These are phyloP conservation scores for Rachicladosporium sp. DNA, from an alignment of 2,329 filamentous ascomycete genomes.

Conservation along the genomic window DNA sequence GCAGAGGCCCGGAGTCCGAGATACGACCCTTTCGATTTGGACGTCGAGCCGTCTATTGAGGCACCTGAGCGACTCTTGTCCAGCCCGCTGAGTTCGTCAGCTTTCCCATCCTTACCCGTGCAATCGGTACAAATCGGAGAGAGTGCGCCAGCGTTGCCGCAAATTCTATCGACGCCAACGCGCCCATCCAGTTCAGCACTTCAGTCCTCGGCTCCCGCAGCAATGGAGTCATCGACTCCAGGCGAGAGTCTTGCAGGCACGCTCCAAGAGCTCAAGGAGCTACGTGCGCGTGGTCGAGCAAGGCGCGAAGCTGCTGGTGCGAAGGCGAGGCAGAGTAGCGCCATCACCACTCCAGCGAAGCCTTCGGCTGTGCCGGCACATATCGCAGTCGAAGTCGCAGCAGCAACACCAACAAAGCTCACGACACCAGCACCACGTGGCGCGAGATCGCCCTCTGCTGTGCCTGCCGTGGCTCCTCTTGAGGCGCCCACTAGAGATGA, in stretches of 20 bases:
- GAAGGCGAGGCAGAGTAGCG: too few relatives aligned
- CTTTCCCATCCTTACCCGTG: conserved; percentile 14
- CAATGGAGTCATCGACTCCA: too few relatives aligned
- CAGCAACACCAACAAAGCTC: conserved; percentile 6
- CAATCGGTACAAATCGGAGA: conserved; percentile 14
- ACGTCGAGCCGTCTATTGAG: too few relatives aligned
- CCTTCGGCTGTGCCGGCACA: conserved; percentile 13
- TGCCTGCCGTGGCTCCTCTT: conserved; percentile 18
- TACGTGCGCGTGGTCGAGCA: too few relatives aligned
- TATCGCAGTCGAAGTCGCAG: conserved; percentile 11
- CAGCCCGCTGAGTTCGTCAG: too few relatives aligned
- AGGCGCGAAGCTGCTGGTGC: too few relatives aligned
- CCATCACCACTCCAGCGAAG: conserved; percentile 1
- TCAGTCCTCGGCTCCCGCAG: too few relatives aligned
- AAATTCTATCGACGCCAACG: conserved; percentile 6
- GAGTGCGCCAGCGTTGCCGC: conserved; percentile 14
- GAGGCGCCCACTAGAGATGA: conserved; percentile 19
- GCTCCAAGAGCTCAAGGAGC: too few relatives aligned
- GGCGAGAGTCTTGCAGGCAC: too few relatives aligned
- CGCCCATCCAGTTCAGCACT: not conserved
- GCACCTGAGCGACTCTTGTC: too few relatives aligned
- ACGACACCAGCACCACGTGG: conserved; percentile 8
- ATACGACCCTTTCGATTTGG: too few relatives aligned
- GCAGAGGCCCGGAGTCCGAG: too few relatives aligned
- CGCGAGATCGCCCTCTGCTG: conserved; percentile 21